Conservation (phyloP, 208 protist species). For the Crithidia expoeki region DNA sequence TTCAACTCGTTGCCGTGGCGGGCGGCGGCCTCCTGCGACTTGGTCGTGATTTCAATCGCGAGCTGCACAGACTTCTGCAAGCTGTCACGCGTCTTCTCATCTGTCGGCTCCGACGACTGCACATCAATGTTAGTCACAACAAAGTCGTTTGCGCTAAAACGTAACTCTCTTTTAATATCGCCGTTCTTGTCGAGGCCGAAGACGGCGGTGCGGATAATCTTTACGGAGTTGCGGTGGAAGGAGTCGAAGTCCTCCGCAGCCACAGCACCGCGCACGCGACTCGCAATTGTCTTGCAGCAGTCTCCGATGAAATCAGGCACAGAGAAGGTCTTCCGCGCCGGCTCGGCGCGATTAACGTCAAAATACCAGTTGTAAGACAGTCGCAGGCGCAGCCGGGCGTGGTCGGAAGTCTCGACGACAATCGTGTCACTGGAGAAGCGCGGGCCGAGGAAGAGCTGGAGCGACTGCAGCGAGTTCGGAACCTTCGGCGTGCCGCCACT, state of each 20-base stretch:
- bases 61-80: conserved; percentile 97
- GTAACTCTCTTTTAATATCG: conserved; percentile 60
- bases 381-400: conserved; percentile 93
- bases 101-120: conserved; percentile 93
- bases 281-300: conserved; percentile 97
- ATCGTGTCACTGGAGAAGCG: conserved; percentile 95
- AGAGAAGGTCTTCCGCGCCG: conserved; percentile 54
- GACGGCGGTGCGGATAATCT: conserved; percentile 94
- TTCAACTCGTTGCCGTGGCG: conserved; percentile 93
- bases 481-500: conserved; percentile 94
- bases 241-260: conserved; percentile 95
- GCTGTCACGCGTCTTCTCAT: conserved; percentile 93
- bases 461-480: conserved; percentile 90
- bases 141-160: conserved; percentile 92
- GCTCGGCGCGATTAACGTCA: conserved; percentile 63
- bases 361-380: conserved; percentile 98
- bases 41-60: conserved; percentile 98
- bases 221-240: conserved; percentile 96
- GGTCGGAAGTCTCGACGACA: conserved; percentile 96
- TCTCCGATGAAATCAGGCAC: conserved; percentile 98
- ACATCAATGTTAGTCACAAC: conserved; percentile 96
- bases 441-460: conserved; percentile 95
- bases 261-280: conserved; percentile 94
- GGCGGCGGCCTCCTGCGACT: conserved; percentile 94
- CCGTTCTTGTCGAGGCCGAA: conserved; percentile 86